Evolutionary conservation across 1,139 yeast species (phyloP).

Genomic region (Pichia terricola): DNA sequence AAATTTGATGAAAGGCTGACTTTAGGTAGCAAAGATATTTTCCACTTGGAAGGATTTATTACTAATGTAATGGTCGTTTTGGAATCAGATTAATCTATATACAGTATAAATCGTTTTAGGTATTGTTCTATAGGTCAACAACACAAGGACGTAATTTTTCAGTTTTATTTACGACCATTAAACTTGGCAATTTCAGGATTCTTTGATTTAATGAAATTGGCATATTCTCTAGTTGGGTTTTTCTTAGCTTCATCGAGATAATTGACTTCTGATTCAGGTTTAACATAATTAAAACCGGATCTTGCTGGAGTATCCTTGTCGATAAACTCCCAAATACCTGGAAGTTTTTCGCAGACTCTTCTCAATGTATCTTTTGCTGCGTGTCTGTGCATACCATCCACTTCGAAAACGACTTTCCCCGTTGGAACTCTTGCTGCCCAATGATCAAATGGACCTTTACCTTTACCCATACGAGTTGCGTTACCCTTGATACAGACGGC

Average conservation of each 20-base stretch:
- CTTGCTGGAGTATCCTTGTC: conserved; percentile 57
- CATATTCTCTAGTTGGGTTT: conserved; percentile 51
- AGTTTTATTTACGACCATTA: conserved; percentile 20
- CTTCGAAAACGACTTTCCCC: conserved; percentile 86
- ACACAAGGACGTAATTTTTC: too few species aligned
- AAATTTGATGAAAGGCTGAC: conserved; percentile 80
- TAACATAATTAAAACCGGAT: conserved; percentile 52
- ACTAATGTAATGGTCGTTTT: conserved; percentile 74
- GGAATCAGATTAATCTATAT: conserved; percentile 24
- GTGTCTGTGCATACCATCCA: conserved; percentile 76
- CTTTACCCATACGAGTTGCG: conserved; percentile 99
- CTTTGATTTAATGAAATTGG: conserved; percentile 28
- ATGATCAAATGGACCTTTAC: conserved; percentile 95
- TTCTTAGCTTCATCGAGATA: conserved; percentile 44
- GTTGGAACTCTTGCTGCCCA: conserved; percentile 97
- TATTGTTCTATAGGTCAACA: too few species aligned
- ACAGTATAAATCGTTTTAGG: neutral
- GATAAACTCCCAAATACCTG: conserved; percentile 86
- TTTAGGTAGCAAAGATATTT: conserved; percentile 80
- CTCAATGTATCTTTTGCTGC: conserved; percentile 89
- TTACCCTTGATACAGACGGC: conserved; percentile 96
- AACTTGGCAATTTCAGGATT: conserved; percentile 27
- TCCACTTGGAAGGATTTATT: conserved; percentile 89
- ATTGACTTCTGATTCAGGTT: conserved; percentile 38
- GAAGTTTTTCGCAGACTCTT: conserved; percentile 85